These are phyloP conservation scores for Eimeria falciformis DNA, from an alignment of 169 alveolate species.

Conservation along the genomic window DNA sequence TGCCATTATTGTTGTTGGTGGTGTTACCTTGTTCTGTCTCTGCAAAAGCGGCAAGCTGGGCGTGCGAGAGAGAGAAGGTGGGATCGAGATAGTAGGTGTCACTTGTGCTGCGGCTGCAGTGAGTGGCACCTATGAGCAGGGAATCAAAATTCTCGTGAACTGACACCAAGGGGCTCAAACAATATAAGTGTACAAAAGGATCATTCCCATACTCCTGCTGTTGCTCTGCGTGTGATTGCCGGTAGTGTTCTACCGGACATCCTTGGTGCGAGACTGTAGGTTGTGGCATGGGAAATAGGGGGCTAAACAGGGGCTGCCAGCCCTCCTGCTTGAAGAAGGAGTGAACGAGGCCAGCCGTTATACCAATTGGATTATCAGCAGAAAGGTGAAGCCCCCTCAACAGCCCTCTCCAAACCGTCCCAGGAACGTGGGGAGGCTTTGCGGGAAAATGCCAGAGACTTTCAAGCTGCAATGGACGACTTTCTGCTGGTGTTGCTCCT, in stretches of 20 bases:
- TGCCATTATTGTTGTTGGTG: conserved; percentile 21
- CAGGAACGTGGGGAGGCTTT: conserved; percentile 32
- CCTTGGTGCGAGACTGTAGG: not conserved
- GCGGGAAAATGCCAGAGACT: conserved; percentile 1
- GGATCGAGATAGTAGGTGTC: conserved; percentile 87
- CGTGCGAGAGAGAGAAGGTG: not conserved
- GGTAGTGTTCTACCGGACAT: not conserved
- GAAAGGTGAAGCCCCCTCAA: conserved; percentile 18
- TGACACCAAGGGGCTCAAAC: conserved; percentile 83
- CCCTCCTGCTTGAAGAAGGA: conserved; percentile 10
- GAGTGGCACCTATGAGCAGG: conserved; percentile 85
- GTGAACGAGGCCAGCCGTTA: conserved; percentile 4
- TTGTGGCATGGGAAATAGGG: not conserved
- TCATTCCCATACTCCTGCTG: not conserved
- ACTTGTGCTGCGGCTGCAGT: conserved; percentile 83
- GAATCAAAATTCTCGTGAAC: conserved; percentile 86
- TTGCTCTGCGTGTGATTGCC: not conserved
- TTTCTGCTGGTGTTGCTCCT: conserved; percentile 5
- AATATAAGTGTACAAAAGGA: conserved; percentile 13
- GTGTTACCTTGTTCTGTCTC: not conserved
- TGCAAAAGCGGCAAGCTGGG: not conserved
- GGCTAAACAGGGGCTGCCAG: not conserved
- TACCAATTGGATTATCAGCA: conserved; percentile 68
- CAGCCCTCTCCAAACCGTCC: conserved; percentile 37
- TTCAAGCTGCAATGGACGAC: not conserved